Conservation (phyloP, 2,329 filamentous ascomycete species). For the Penicillium sp. region DNA sequence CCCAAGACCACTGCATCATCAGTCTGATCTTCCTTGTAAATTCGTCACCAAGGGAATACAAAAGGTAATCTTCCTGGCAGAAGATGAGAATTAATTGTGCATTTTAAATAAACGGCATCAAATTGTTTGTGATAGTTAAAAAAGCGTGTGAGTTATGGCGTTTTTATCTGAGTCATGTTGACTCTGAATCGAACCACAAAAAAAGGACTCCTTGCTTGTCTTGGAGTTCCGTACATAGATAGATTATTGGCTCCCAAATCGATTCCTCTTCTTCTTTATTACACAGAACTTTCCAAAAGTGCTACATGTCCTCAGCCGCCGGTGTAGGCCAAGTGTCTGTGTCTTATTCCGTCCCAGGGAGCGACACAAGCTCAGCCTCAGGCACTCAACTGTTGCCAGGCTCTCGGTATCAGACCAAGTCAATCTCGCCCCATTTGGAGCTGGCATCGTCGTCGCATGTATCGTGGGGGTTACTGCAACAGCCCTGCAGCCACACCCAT, state of each 20-base stretch:
- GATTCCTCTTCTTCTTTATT: neutral
- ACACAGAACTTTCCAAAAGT: neutral
- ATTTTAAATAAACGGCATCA: slow-evolving; percentile 13
- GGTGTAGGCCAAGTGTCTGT: neutral
- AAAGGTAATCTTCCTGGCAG: slow-evolving; percentile 24
- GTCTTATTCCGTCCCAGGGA: neutral
- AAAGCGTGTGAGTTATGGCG: slow-evolving; percentile 30
- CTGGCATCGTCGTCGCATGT: neutral
- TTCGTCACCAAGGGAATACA: neutral
- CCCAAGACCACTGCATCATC: slow-evolving; percentile 12
- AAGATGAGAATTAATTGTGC: slow-evolving; percentile 2
- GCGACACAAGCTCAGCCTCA: too few species aligned
- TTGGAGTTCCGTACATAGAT: slow-evolving; percentile 1
- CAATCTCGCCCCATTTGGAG: neutral
- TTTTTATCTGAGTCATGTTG: slow-evolving; percentile 22
- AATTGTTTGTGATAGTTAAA: slow-evolving; percentile 18
- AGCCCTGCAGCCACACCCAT: neutral
- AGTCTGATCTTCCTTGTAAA: neutral
- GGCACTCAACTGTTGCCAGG: neutral
- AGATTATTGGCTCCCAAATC: slow-evolving; percentile 5
- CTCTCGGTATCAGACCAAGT: neutral
- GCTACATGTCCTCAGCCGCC: neutral
- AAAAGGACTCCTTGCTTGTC: slow-evolving; percentile 7
- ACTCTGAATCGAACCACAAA: slow-evolving; percentile 7
- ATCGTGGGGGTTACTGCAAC: neutral